Evolutionary conservation across 352 stramenopile species (phyloP).

Genomic region (Plasmopara viticola): DNA sequence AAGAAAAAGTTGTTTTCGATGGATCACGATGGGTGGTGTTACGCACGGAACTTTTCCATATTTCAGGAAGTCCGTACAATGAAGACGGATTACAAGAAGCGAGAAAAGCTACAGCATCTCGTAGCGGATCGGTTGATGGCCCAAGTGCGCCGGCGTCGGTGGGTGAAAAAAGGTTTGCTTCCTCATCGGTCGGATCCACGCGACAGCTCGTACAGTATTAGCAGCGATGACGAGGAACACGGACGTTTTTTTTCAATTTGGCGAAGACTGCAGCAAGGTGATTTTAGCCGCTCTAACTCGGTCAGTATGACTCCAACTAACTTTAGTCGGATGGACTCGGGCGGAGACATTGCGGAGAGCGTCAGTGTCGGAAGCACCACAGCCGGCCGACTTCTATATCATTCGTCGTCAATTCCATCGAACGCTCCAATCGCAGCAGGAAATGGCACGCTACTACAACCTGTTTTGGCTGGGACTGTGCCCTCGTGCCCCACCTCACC

Average conservation of each 20-base stretch:
- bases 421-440: constrained; percentile 29
- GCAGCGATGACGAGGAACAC: constrained; percentile 64
- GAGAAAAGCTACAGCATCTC: constrained; percentile 82
- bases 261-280: constrained; percentile 52
- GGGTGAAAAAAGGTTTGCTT: constrained; percentile 63
- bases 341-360: constrained; percentile 18
- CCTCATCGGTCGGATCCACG: constrained; percentile 25
- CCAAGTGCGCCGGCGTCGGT: constrained; percentile 73
- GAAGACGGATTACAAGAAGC: constrained; percentile 69
- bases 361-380: constrained; percentile 17
- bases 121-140: constrained; percentile 79
- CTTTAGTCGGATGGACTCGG: constrained; percentile 30
- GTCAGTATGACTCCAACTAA: constrained; percentile 40
- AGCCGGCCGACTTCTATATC: constrained; percentile 20
- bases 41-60: constrained; percentile 82
- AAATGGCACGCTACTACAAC: constrained; percentile 28
- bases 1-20: constrained; percentile 80
- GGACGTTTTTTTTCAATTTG: constrained; percentile 63
- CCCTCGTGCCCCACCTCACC: constrained; percentile 62
- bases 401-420: constrained; percentile 30
- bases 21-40: constrained; percentile 84
- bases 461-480: constrained; percentile 37
- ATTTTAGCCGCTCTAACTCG: constrained; percentile 68
- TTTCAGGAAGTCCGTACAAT: constrained; percentile 81
- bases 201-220: constrained; percentile 48